phyloP scores from a whole-genome alignment of 192 early-diverging fungal species.

The Thamnidium elegans region DNA sequence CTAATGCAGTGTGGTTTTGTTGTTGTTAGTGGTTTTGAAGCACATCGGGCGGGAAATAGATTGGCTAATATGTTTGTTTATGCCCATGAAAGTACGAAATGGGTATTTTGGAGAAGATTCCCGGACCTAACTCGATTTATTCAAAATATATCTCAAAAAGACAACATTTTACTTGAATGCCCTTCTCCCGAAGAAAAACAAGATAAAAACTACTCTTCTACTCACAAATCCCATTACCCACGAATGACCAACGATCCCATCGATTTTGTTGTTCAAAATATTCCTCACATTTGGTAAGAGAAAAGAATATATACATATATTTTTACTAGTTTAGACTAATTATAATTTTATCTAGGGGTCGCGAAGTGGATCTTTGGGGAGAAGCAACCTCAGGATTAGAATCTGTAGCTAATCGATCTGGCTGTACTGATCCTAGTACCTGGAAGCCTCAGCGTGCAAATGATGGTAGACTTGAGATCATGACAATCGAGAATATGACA shows the following conservation, averaged over 20 bases:
- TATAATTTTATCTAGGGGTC: constrained; percentile 38
- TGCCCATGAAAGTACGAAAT: constrained; percentile 57
- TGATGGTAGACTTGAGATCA: constrained; percentile 66
- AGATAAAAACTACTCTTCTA: too few relatives aligned
- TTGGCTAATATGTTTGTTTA: constrained; percentile 66
- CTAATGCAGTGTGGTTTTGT: too few relatives aligned
- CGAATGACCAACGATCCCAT: constrained; percentile 58
- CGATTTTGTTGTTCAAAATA: constrained; percentile 71
- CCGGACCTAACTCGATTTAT: constrained; percentile 61
- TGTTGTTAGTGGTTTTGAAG: constrained; percentile 57
- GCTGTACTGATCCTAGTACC: constrained; percentile 47
- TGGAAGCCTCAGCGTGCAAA: constrained; percentile 70
- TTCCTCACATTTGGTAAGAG: constrained; percentile 62
- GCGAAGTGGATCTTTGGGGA: constrained; percentile 70
- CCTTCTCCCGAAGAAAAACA: constrained; percentile 34
- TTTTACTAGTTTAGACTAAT: too few relatives aligned
- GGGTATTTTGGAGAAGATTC: constrained; percentile 59
- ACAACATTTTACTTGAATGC: constrained; percentile 45
- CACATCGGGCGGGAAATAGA: constrained; percentile 62
- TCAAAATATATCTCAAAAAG: constrained; percentile 53
- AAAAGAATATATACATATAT: background rate
- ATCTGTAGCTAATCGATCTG: constrained; percentile 42
- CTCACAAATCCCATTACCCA: constrained; percentile 35
- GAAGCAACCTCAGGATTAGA: constrained; percentile 42
- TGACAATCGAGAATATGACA: constrained; percentile 56